A percentile compares a stretch with the other conserved stretches of the same genome.
These are phyloP conservation scores for Fusarium globosum DNA, from an alignment of 2,329 filamentous ascomycete species.

Conservation along the genomic window DNA sequence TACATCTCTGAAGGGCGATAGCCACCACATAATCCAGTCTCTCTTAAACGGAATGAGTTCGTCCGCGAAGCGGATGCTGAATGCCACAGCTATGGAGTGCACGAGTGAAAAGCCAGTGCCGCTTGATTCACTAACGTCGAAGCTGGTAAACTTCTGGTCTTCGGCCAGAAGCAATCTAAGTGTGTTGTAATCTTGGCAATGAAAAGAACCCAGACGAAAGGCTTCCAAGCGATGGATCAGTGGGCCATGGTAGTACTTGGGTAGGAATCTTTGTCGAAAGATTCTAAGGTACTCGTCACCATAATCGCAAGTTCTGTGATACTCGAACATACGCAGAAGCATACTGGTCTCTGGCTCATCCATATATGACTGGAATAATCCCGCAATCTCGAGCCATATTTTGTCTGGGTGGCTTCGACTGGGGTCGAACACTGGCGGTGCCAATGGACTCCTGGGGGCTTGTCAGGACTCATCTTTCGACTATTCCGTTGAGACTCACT, in stretches of 20 bases:
- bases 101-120: too few relatives aligned
- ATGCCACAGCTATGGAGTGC: too few relatives aligned
- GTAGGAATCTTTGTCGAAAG: conserved; percentile 38
- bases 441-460: neutral
- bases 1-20: too few relatives aligned
- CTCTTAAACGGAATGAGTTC: too few relatives aligned
- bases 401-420: neutral
- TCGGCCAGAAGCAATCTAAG: too few relatives aligned
- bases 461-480: neutral
- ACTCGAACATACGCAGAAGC: conserved; percentile 34
- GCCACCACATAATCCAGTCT: too few relatives aligned
- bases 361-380: conserved; percentile 38
- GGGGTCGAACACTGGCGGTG: neutral
- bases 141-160: too few relatives aligned
- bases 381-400: conserved; percentile 6
- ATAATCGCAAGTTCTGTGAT: neutral
- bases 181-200: neutral
- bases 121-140: too few relatives aligned
- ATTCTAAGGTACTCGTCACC: neutral
- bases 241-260: conserved; percentile 12
- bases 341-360: conserved; percentile 28
- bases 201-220: conserved; percentile 36
- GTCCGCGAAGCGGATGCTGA: too few relatives aligned
- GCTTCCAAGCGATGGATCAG: conserved; percentile 37
- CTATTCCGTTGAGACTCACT: too few relatives aligned